Evolutionary conservation across 192 early-diverging fungal genomes (phyloP), one percentile per base, ranked within the genome.

Genomic region (Lobosporangium transversale): DNA sequence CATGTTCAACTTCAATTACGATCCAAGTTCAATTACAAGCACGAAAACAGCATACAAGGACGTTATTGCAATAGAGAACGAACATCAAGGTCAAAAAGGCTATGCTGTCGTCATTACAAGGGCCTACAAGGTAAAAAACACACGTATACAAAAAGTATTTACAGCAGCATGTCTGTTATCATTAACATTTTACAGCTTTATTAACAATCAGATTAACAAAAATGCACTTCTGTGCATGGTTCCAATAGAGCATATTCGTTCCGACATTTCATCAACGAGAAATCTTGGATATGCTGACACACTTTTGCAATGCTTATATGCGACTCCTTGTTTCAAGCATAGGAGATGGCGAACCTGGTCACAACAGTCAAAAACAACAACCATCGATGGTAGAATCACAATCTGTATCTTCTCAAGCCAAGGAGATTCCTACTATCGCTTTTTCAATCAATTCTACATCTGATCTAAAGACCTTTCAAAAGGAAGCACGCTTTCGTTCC

Each of bases 221-320:
- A n/a, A n/a, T n/a, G n/a, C n/a, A n/a, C n/a, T n/a, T n/a, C n/a
- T n/a, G n/a, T n/a, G n/a, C n/a, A n/a, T n/a, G 18, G 6, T n/a
- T 60, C 14, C 40, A 3, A 32, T 58, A 74, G 70, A 47, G 30
- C n/a, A 65, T 76, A 14, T 61, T 76, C 23, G 11, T 62, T 48
- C 73, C 73, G 0, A 66, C 40, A 20, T 76, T 76, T 30, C 73
- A 76, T 26, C 64, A 62, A 30, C 64, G 60, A 0, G 73, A 76
- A 24, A 40, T 76, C 2, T 32, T 67, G 4, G 73, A 76, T 24
- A 67, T 76, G 48, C 47, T 76, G 8, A 56, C 58, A 5, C 73
- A 76, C 47, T 76, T 67, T 33, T 76, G 63, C 17, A 76, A 76
- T 32, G 64, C 73, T 15, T 50, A 76, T 23, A 76, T 76, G 73